Conservation (phyloP, 2,329 filamentous ascomycete genomes). For the Xylariaceae sp. region DNA sequence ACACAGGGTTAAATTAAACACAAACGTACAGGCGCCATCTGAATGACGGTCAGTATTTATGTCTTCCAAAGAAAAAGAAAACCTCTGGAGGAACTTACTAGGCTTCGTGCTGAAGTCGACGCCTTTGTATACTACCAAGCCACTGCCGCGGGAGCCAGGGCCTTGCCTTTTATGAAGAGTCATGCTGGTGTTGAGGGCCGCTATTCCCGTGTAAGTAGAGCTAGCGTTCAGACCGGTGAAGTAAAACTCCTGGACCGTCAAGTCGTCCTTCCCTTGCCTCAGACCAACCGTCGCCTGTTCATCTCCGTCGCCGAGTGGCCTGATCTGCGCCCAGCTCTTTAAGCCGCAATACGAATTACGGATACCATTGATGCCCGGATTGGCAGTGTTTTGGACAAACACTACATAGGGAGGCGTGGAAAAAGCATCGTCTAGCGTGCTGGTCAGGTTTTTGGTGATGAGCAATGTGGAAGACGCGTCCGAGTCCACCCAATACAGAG, state of each 20-base stretch:
- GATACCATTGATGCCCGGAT: constrained; percentile 60
- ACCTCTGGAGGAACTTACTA: constrained; percentile 43
- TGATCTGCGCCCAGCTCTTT: constrained; percentile 57
- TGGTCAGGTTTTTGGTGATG: constrained; percentile 68
- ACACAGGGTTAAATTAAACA: constrained; percentile 87
- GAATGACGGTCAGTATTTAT: not conserved
- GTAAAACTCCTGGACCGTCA: constrained; percentile 85
- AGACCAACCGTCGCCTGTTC: constrained; percentile 52
- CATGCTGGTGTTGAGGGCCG: constrained; percentile 51
- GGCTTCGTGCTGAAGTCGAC: constrained; percentile 74
- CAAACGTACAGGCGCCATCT: constrained; percentile 60
- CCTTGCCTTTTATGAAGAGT: constrained; percentile 42
- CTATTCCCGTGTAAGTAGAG: constrained; percentile 65
- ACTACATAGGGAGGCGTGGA: constrained; percentile 64
- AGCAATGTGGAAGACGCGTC: constrained; percentile 75
- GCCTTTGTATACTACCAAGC: constrained; percentile 66
- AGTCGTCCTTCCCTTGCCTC: constrained; percentile 59
- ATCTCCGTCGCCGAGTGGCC: constrained; percentile 49
- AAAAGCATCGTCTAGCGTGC: constrained; percentile 46
- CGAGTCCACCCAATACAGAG: constrained; percentile 76
- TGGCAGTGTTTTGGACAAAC: constrained; percentile 63
- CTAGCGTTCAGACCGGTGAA: constrained; percentile 68
- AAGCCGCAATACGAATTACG: constrained; percentile 80
- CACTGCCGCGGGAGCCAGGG: constrained; percentile 69
- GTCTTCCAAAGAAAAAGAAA: not conserved